A percentile compares a stretch with the other conserved stretches of the same genome.
phyloP scores from a whole-genome alignment of 306 rosid species.

The Morella rubra region DNA sequence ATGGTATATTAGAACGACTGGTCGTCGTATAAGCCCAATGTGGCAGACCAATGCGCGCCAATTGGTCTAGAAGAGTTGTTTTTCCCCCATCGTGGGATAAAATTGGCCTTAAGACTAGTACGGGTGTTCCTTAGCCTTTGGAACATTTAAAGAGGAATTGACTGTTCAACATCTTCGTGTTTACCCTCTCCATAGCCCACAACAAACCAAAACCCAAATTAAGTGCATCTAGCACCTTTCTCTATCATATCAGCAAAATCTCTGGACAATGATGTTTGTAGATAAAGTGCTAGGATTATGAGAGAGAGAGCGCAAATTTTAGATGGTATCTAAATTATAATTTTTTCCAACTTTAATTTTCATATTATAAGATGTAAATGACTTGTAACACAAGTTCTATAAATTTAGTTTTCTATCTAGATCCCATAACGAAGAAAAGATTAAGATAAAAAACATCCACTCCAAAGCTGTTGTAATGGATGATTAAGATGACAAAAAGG shows the following conservation, averaged over 20 bases:
- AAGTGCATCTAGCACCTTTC: not conserved
- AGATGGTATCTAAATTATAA: no score
- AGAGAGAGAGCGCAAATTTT: no score
- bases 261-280: not conserved
- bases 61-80: not conserved
- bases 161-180: not conserved
- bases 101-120: no score
- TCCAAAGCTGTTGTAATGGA: no score
- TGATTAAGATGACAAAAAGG: no score
- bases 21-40: conserved; percentile 5
- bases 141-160: not conserved
- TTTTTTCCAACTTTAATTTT: no score
- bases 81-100: not conserved
- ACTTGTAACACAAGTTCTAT: no score
- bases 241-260: not conserved
- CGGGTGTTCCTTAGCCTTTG: not conserved
- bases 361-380: no score
- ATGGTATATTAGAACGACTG: not conserved
- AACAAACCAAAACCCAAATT: not conserved
- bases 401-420: no score
- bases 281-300: not conserved
- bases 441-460: no score
- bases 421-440: no score
- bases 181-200: not conserved
- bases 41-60: conserved; percentile 35